Evolutionary conservation across 140 eudicot genomes (phyloP), one percentile per base, ranked within the genome.

Genomic region (Erigeron philadelphicus): DNA sequence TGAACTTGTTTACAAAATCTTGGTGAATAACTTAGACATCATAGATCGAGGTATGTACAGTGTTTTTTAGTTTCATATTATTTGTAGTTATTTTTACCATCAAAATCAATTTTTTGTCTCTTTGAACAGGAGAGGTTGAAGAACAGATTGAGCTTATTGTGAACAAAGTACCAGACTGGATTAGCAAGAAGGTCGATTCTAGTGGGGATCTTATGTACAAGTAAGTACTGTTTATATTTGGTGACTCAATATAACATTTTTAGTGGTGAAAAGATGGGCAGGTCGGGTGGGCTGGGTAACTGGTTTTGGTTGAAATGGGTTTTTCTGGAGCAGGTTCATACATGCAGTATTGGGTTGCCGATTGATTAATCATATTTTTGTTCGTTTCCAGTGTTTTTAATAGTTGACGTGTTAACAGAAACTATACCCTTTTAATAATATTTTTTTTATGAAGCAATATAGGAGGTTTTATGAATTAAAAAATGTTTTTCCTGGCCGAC

Each of bases 121-220:
- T 74, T 16, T 58, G 52, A 48, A 44, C 67, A 88, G 95, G 79
- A 60, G 85, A 82, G 64, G 77, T 78, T 64, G 91, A 78, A 68
- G 80, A 69, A 11, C 86, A 80, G 47, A 63, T 88, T 16, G 91
- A 81, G 55, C 76, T 53, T 61, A 82, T 88, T 35, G 88, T 84
- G 71, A 85, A 85, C 57, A 81, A 80, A 73, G 84, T 81, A 76
- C 95, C 95, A 19, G 88, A 85, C 47, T 88, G 95, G 95, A 80
- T 88, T 67, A 65, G 67, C 25, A 88, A 79, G 82, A 79, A 88
- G 65, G 65, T 71, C 49, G 79, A 80, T 42, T 81, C 86, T 46
- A 76, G 83, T 74, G 91, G 88, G n/a, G 95, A 88, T 76, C 55
- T 74, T 72, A 40, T 88, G 59, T 88, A 85, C 84, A 80, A 62